Evolutionary conservation across 148 eudicot genomes (phyloP).

Genomic region (Nyssa sinensis): DNA sequence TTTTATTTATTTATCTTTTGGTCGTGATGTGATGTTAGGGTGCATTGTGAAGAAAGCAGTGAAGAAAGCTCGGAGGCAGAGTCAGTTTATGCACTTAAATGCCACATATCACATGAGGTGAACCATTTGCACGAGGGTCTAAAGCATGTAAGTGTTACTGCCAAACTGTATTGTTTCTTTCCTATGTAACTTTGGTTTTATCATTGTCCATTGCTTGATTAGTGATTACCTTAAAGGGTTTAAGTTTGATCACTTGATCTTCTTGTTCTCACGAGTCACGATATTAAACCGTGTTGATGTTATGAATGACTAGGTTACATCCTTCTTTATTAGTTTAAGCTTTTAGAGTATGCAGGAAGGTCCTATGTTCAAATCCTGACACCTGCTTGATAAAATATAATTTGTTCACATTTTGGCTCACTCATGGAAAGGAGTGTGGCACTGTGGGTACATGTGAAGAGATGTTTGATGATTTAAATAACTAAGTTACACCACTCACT

Average conservation of each 20-base stretch:
- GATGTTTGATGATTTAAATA: background rate
- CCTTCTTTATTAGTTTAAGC: too few species aligned
- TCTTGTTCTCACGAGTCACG: too few species aligned
- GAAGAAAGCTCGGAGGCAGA: conserved; percentile 94
- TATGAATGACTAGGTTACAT: too few species aligned
- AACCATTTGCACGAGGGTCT: conserved; percentile 96
- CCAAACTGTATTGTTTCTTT: background rate
- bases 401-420: background rate
- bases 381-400: too few species aligned
- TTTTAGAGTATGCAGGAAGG: background rate
- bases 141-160: conserved; percentile 64
- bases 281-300: too few species aligned
- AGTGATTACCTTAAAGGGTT: background rate
- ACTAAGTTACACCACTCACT: background rate
- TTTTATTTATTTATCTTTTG: background rate
- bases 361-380: background rate
- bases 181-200: background rate
- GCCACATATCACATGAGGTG: conserved; percentile 97
- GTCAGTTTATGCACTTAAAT: conserved; percentile 81
- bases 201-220: background rate
- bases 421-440: background rate
- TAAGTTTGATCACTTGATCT: background rate
- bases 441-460: background rate
- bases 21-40: conserved; percentile 44
- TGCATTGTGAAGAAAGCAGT: conserved; percentile 95